phyloP scores from a whole-genome alignment of 1,284 basidiomycete genomes.

The Spongiforma sp. region DNA sequence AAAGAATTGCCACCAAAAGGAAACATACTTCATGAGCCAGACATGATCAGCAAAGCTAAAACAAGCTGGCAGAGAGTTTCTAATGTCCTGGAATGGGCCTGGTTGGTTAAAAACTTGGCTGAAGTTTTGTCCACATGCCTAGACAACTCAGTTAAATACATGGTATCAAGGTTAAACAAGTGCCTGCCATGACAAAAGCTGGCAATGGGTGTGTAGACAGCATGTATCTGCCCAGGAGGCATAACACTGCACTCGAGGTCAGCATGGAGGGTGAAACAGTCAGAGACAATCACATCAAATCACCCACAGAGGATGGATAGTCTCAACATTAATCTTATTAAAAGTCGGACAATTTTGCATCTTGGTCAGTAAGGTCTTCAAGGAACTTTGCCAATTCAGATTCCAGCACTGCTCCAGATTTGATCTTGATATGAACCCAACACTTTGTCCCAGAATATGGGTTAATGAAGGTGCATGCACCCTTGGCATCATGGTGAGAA shows the following conservation, averaged over 20 bases:
- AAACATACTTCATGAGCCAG: background rate
- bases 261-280: background rate
- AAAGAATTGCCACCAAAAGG: background rate
- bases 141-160: background rate
- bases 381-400: background rate
- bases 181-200: background rate
- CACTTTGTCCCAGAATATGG: background rate
- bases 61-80: background rate
- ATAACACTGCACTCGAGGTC: background rate
- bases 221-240: background rate
- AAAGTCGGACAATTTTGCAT: background rate
- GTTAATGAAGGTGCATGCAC: background rate
- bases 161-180: background rate
- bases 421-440: background rate
- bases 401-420: background rate
- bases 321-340: background rate
- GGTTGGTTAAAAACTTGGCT: background rate
- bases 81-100: background rate
- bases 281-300: background rate
- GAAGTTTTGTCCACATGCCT: background rate
- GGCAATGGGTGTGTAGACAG: background rate
- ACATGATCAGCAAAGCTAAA: background rate
- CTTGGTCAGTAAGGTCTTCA: background rate
- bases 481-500: background rate
- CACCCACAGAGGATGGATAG: background rate